phyloP scores from a whole-genome alignment of 768 basidiomycete species.

The Tricholoma matsutake region DNA sequence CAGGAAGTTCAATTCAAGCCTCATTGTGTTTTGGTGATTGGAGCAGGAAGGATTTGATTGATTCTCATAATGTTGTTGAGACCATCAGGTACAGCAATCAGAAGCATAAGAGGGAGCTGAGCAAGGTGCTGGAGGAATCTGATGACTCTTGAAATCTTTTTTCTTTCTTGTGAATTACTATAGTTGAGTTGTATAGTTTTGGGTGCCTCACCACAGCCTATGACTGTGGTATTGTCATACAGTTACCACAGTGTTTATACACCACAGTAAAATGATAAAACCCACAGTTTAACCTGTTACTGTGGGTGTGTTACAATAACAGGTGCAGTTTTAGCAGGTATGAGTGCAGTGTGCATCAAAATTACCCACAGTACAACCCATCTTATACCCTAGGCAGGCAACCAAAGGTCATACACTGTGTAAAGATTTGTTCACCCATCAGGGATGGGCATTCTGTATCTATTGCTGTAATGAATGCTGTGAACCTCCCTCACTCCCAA shows the following conservation, averaged over 20 bases:
- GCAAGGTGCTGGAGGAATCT: neutral
- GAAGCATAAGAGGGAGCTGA: neutral
- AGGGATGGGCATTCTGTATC: too few relatives aligned
- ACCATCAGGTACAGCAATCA: neutral
- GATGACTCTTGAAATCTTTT: neutral
- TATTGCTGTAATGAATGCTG: too few relatives aligned
- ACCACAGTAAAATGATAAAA: neutral
- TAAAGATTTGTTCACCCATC: too few relatives aligned
- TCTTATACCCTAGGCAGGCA: neutral
- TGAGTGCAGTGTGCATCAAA: neutral
- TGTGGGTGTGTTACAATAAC: neutral
- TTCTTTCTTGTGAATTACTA: neutral
- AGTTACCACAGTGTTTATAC: neutral
- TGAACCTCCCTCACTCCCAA: too few relatives aligned
- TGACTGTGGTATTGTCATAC: neutral
- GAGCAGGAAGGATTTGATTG: neutral
- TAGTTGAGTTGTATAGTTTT: too few relatives aligned
- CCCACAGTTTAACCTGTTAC: neutral
- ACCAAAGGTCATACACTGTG: too few relatives aligned
- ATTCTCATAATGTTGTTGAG: neutral
- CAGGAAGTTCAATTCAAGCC: neutral
- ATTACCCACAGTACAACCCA: neutral
- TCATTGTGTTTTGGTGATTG: neutral
- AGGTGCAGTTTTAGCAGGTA: neutral
- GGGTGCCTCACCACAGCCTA: neutral